Base-by-base conservation (phyloP, 257 asterid genomes). In the Penstemon barbatus region DNA sequence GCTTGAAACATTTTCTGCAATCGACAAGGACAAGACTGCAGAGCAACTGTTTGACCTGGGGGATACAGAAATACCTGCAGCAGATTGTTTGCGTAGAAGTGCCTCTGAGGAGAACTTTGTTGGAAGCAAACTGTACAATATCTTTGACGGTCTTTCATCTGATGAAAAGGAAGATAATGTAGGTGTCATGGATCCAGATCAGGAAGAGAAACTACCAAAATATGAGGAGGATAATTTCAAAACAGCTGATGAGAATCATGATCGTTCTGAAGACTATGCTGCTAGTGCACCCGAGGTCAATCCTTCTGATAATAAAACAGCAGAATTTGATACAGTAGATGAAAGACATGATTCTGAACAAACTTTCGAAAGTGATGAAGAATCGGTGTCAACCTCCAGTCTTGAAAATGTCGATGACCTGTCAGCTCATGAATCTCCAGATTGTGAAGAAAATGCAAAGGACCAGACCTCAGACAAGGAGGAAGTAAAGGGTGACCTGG, bases 321-420 rank as follows among this genome's bases (percentile, higher is more conserved):
- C 64, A 13, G 81, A 72, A 55, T 51, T 77, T 65, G 74, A 69
- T 57, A 43, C 50, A 40, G 36, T 61, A 42, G 71, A 68, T 51
- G 65, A 56, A 57, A 63, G 73, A 38, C 72, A 52, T 61, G 71
- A 52, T 67, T 67, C 60, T 42, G 79, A 71, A 68, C 84, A 80
- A 65, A 63, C 71, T 64, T 69, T 69, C 3, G 84, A 79, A 80
- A 79, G 80, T 71, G 92, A 75, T 48, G 84, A 74, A 74, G 83
- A 77, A 48, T 81, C 82, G 55, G 77, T 77, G 51, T 68, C 82
- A 68, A 57, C 71, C 57, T 66, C 80, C 33, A 72, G 74, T 72
- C 44, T 57, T 48, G 88, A 80, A 59, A 75, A 66, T 72, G 60
- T 57, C 13, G 78, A 73, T 60, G 80, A 65, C n/a, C 50, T 70